phyloP scores from a whole-genome alignment of 208 protist genomes.

The Crithidia expoeki region DNA sequence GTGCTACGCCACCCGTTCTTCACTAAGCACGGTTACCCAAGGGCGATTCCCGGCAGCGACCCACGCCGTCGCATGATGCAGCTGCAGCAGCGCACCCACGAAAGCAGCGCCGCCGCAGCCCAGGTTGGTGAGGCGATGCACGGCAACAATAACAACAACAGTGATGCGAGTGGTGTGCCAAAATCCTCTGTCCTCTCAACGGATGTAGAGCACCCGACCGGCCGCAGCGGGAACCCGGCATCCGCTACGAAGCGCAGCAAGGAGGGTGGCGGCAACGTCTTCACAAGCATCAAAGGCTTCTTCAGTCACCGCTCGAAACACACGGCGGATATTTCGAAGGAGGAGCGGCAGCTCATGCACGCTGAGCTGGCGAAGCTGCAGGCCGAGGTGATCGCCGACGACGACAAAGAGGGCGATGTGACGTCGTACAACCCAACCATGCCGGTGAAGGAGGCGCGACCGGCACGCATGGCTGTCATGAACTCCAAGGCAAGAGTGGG shows the following conservation, averaged over 20 bases:
- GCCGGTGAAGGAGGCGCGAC: conserved; percentile 37
- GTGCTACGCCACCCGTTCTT: conserved; percentile 87
- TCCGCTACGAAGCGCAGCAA: conserved; percentile 26
- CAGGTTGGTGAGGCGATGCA: conserved; percentile 3
- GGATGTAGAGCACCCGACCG: neutral
- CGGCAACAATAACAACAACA: conserved; percentile 23
- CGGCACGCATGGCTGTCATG: conserved; percentile 67
- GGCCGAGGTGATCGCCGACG: conserved; percentile 53
- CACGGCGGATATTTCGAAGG: conserved; percentile 32
- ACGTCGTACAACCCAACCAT: conserved; percentile 66
- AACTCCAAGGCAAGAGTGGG: conserved; percentile 76
- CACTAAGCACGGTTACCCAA: conserved; percentile 55
- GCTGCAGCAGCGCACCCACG: conserved; percentile 33
- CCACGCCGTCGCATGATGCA: conserved; percentile 25
- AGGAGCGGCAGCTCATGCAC: conserved; percentile 58
- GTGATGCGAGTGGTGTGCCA: neutral
- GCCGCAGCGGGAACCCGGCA: neutral
- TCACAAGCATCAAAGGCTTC: conserved; percentile 35
- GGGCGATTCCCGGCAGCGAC: conserved; percentile 39
- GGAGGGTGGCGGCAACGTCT: conserved; percentile 23
- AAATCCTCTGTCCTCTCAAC: neutral
- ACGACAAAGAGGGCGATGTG: conserved; percentile 74
- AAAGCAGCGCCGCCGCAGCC: conserved; percentile 7
- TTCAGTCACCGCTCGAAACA: conserved; percentile 35
- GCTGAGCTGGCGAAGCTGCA: conserved; percentile 66